Evolutionary conservation across 306 rosid species (phyloP).

Genomic region (Dryas alaskensis): DNA sequence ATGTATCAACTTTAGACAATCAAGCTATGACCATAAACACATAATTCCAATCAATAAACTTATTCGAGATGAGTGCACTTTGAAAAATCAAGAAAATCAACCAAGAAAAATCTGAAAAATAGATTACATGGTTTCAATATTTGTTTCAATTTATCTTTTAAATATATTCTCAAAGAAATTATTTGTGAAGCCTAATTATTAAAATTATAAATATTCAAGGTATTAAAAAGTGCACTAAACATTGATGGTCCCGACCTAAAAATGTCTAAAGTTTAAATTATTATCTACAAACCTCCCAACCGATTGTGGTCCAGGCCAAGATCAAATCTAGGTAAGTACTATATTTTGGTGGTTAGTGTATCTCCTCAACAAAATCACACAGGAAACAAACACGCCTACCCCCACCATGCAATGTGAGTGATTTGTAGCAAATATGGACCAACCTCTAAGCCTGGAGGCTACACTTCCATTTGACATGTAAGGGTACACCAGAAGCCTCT

Average conservation of each 20-base stretch:
- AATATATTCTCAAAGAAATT: background rate
- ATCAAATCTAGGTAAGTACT: background rate
- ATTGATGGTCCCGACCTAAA: background rate
- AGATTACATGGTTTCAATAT: background rate
- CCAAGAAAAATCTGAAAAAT: background rate
- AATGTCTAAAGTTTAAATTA: background rate
- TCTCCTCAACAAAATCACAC: background rate
- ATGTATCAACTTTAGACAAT: background rate
- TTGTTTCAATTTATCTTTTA: background rate
- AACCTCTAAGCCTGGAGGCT: conserved; percentile 91
- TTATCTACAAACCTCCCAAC: background rate
- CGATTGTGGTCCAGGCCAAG: conserved; percentile 1
- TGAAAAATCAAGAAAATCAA: background rate
- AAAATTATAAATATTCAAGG: background rate
- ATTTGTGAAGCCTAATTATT: background rate
- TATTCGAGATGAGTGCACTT: background rate
- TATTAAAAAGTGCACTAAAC: background rate
- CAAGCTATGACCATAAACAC: background rate
- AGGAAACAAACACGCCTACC: background rate
- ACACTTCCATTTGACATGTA: conserved; percentile 96
- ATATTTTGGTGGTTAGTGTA: background rate
- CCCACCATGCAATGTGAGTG: background rate
- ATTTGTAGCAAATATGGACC: conserved; percentile 17
- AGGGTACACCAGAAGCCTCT: conserved; percentile 91
- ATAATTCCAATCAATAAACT: background rate